Base-by-base conservation (phyloP, 2,329 filamentous ascomycete genomes). In the Fusarium clavum region DNA sequence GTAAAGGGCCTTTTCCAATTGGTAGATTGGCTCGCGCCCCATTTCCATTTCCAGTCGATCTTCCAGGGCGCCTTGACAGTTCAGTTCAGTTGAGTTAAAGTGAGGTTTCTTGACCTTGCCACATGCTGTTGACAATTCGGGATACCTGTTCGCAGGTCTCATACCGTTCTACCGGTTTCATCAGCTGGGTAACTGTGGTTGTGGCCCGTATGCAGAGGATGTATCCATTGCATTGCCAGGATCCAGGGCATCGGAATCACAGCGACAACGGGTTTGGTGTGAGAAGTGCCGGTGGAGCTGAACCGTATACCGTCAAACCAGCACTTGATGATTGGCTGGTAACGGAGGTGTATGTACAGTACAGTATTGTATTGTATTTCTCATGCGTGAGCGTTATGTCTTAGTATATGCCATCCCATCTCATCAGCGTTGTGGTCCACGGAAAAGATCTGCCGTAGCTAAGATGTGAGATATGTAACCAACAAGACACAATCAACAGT, bases 381-480 rank as follows among this genome's bases (percentile, higher is more conserved):
- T 18, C 29, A n/a, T 38, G 18, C 34, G 18, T 38, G 34, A 38
- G 34, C 34, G 34, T 38, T 38, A 38, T 38, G 34, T 38, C 34
- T n/a, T 38, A 38, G 34, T n/a, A n/a, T 38, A 38, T 38, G 18
- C 18, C 34, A 38, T 38, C 10, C 18, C 34, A 38, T 38, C 34
- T 38, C 34, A 38, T 38, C 34, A 38, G 18, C 34, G 18, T 38
- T 38, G 18, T 38, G 18, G 34, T 38, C 18, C 10, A 24, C 60
- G 69, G 69, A 61, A 71, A 66, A 69, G 40, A 40, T 69, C 71
- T 53, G 52, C 69, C 69, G 69, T 43, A 22, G 18, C 34, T 61
- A 43, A 13, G 44, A 47, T 22, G 58, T 61, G 45, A n/a, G 48
- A 57, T 60, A 56, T 64, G 55, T 57, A 64, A 58, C 57, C 61